A percentile compares a stretch with the other conserved stretches of the same genome.
Evolutionary conservation across 2,329 filamentous ascomycete genomes (phyloP).

Genomic region (Ambrosiella xylebori): DNA sequence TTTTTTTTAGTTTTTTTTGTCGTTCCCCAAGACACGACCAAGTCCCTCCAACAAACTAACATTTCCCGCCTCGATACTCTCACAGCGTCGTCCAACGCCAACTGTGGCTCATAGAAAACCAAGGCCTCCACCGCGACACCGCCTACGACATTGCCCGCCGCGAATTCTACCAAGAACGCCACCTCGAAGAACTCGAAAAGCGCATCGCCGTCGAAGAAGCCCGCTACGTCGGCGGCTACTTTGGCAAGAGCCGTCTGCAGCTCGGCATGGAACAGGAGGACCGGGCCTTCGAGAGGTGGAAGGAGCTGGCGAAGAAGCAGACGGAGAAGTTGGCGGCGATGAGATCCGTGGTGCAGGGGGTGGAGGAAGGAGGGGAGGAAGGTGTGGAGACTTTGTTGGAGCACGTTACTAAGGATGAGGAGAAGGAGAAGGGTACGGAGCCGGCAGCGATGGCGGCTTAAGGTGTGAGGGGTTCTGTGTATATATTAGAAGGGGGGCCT

Average conservation of each 20-base stretch:
- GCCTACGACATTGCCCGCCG: conserved; percentile 78
- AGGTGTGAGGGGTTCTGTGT: not conserved
- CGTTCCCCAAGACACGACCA: not conserved
- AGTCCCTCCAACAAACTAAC: not conserved
- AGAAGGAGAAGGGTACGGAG: not conserved
- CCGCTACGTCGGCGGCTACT: conserved; percentile 68
- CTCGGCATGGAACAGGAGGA: conserved; percentile 73
- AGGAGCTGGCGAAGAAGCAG: conserved; percentile 49
- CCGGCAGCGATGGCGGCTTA: too few relatives aligned
- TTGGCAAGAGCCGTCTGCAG: conserved; percentile 59
- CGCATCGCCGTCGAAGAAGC: conserved; percentile 82
- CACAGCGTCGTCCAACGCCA: conserved; percentile 81
- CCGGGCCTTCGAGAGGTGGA: conserved; percentile 67
- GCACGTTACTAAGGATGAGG: not conserved
- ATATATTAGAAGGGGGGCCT: not conserved
- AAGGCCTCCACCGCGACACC: conserved; percentile 39
- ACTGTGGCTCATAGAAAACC: conserved; percentile 60
- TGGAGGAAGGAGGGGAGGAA: not conserved
- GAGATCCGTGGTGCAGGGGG: conserved; percentile 21
- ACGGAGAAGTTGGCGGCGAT: conserved; percentile 25
- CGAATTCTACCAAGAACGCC: conserved; percentile 77
- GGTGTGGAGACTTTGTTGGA: not conserved
- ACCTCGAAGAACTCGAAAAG: conserved; percentile 64
- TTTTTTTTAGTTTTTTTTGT: not conserved
- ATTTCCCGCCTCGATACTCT: not conserved